Percentiles rank a stretch among this genome's conserved stretches.
Conservation (phyloP, 1,284 basidiomycete genomes). For the Rhodotorula sp. region DNA sequence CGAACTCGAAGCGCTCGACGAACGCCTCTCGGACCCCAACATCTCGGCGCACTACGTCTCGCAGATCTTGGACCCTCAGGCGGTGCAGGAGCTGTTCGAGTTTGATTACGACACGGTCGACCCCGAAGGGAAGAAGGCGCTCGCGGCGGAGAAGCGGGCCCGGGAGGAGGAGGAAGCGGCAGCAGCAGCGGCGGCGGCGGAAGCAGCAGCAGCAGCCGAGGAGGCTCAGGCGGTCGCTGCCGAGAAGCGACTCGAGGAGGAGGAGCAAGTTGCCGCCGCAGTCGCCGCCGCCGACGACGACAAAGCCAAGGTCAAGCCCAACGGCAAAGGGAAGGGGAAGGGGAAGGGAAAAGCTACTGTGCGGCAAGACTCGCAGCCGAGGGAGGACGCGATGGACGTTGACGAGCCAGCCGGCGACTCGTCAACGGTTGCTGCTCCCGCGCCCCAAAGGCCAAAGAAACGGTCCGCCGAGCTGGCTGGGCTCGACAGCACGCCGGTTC, state of each 20-base stretch:
- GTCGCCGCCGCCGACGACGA: background rate
- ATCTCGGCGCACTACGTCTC: background rate
- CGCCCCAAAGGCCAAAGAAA: background rate
- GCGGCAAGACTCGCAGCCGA: too few relatives aligned
- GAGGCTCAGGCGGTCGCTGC: constrained; percentile 1
- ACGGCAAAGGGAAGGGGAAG: too few relatives aligned
- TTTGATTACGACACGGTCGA: constrained; percentile 15
- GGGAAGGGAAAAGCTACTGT: too few relatives aligned
- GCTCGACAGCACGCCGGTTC: constrained; percentile 1
- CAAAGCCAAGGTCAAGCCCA: constrained; percentile 1
- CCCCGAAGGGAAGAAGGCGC: constrained; percentile 21
- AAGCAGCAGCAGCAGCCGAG: background rate
- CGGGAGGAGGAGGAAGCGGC: constrained; percentile 41
- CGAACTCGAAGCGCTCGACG: constrained; percentile 8
- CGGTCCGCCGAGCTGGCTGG: constrained; percentile 5
- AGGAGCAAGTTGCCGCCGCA: background rate
- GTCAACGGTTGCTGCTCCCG: background rate
- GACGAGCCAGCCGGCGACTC: background rate
- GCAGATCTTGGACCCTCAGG: constrained; percentile 15
- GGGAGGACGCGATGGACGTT: constrained; percentile 8
- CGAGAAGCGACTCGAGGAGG: too few relatives aligned
- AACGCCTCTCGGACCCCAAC: background rate
- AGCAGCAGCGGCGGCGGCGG: constrained; percentile 46
- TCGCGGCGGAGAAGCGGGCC: constrained; percentile 10
- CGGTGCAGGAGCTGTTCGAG: constrained; percentile 25